Evolutionary conservation across 2,329 filamentous ascomycete species (phyloP).

Genomic region (Epichloe elymi): DNA sequence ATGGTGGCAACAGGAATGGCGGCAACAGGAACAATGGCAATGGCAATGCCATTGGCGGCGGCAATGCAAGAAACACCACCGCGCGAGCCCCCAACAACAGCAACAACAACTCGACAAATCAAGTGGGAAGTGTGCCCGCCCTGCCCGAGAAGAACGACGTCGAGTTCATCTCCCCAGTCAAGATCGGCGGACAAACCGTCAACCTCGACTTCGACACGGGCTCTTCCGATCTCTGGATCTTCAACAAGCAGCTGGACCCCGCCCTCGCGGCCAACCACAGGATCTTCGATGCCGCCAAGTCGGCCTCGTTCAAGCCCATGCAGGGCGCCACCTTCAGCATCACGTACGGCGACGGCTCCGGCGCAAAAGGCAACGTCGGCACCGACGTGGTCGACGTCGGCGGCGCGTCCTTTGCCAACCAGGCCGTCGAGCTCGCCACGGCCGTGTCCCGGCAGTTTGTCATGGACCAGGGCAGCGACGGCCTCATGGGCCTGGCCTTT

Average conservation of each 20-base stretch:
- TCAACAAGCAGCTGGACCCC: slow-evolving; percentile 28
- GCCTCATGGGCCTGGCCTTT: slow-evolving; percentile 33
- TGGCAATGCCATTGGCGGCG: not conserved
- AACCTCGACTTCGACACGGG: slow-evolving; percentile 14
- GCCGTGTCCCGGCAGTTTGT: slow-evolving; percentile 28
- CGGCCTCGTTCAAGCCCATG: slow-evolving; percentile 24
- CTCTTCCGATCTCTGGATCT: slow-evolving; percentile 19
- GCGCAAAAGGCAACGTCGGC: slow-evolving; percentile 30
- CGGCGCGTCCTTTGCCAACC: slow-evolving; percentile 24
- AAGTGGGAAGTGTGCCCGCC: not conserved
- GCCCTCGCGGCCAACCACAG: slow-evolving; percentile 24
- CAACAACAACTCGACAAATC: not conserved
- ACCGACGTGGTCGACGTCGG: slow-evolving; percentile 29
- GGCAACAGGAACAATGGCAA: not conserved
- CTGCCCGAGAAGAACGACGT: slow-evolving; percentile 4
- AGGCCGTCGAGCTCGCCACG: slow-evolving; percentile 30
- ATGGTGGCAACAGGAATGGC: too few species aligned
- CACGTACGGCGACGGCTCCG: slow-evolving; percentile 30
- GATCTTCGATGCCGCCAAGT: slow-evolving; percentile 24
- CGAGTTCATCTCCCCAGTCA: slow-evolving; percentile 10
- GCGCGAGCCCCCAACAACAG: too few species aligned
- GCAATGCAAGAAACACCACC: not conserved
- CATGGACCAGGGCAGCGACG: slow-evolving; percentile 25
- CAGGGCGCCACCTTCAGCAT: slow-evolving; percentile 28
- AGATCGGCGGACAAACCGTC: slow-evolving; percentile 11